Evolutionary conservation across 352 stramenopile species (phyloP).

Genomic region (Aphanomyces astaci): DNA sequence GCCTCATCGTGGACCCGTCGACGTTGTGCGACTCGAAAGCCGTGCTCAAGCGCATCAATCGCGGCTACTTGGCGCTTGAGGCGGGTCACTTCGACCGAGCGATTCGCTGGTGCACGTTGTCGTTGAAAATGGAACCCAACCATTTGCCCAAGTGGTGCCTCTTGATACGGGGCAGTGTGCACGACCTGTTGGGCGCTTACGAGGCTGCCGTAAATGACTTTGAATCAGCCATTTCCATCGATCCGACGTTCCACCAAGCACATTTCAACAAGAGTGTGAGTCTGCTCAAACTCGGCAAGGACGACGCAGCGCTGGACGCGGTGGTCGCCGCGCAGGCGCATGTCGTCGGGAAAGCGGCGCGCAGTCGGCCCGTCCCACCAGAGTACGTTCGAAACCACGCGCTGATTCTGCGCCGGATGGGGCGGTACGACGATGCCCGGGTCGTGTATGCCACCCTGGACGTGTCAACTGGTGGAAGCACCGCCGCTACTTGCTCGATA

Average conservation of each 20-base stretch:
- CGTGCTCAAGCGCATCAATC: slow-evolving; percentile 12
- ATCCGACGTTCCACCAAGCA: slow-evolving; percentile 5
- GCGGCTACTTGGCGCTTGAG: slow-evolving; percentile 1
- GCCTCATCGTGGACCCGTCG: slow-evolving; percentile 1
- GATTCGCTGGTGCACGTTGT: slow-evolving; percentile 16
- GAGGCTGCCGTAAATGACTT: background rate
- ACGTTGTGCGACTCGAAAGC: slow-evolving; percentile 5
- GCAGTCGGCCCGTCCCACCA: background rate
- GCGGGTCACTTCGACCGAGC: background rate
- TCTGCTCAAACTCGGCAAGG: slow-evolving; percentile 19
- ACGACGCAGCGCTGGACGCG: background rate
- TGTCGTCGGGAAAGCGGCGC: background rate
- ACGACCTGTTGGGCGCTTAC: slow-evolving; percentile 9
- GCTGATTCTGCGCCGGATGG: slow-evolving; percentile 17
- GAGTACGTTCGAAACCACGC: slow-evolving; percentile 20
- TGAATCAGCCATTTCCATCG: background rate
- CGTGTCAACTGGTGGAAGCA: no score
- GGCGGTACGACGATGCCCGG: slow-evolving; percentile 14
- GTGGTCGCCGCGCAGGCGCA: background rate
- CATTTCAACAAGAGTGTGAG: slow-evolving; percentile 18
- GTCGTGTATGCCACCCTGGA: slow-evolving; percentile 15
- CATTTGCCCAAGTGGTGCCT: slow-evolving; percentile 17
- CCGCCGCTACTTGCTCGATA: no score
- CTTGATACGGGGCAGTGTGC: background rate
- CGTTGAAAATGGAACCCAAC: slow-evolving; percentile 6